A percentile compares a stretch with the other conserved stretches of the same genome.
Evolutionary conservation across 495 filamentous ascomycete species (phyloP).

Genomic region (Ascobolus immersus): DNA sequence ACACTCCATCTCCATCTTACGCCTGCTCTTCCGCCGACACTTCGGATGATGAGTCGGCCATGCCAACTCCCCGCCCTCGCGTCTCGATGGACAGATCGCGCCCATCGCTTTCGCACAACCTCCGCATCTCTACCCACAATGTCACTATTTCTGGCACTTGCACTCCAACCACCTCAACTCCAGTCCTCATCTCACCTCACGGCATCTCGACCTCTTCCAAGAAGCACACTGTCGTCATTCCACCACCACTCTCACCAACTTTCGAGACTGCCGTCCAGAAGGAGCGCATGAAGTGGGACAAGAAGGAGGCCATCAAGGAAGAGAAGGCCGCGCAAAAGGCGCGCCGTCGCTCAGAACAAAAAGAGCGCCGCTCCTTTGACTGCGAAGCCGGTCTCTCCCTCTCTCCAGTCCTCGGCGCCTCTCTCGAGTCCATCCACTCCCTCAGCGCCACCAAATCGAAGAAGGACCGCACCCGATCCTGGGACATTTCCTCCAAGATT

Average conservation of each 20-base stretch:
- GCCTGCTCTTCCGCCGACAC: slow-evolving; percentile 10
- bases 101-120: too few species aligned
- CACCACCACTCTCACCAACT: slow-evolving; percentile 12
- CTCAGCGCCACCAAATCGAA: too few species aligned
- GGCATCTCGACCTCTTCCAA: slow-evolving; percentile 9
- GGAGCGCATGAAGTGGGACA: slow-evolving; percentile 15
- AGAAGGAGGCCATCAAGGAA: slow-evolving; percentile 17
- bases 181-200: neutral
- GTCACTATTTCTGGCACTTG: neutral
- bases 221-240: slow-evolving; percentile 1
- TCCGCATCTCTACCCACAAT: neutral
- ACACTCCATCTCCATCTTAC: slow-evolving; percentile 13
- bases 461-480: too few species aligned
- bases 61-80: neutral
- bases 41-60: slow-evolving; percentile 9
- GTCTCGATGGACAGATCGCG: too few species aligned
- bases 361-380: too few species aligned
- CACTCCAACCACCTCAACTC: slow-evolving; percentile 1
- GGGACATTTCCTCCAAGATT: too few species aligned
- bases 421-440: too few species aligned
- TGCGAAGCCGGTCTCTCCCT: too few species aligned
- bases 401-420: too few species aligned
- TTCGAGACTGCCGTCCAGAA: slow-evolving; percentile 14
- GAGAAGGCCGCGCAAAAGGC: slow-evolving; percentile 15
- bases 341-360: slow-evolving; percentile 9